Percentiles rank a stretch among this genome's conserved stretches.
Evolutionary conservation across 306 rosid genomes (phyloP).

Genomic region (Pyrus pyrifolia): DNA sequence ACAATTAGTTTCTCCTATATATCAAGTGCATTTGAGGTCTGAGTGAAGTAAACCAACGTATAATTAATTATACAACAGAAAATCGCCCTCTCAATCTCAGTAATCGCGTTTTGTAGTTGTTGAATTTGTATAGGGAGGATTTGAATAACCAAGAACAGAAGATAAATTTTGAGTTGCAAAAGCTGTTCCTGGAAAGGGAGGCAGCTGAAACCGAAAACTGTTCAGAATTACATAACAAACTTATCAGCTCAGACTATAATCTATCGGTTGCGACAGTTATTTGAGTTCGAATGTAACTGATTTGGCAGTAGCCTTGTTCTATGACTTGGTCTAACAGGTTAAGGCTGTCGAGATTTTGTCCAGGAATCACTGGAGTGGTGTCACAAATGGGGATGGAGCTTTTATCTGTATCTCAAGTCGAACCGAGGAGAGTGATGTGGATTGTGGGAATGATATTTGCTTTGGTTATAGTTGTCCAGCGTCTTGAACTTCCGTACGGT

Average conservation of each 20-base stretch:
- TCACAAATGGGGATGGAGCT: slow-evolving; percentile 49
- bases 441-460: slow-evolving; percentile 46
- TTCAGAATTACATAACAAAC: no score
- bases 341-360: neutral
- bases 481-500: slow-evolving; percentile 45
- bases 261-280: no score
- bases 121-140: no score
- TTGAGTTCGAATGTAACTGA: no score
- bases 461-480: slow-evolving; percentile 39
- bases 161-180: no score
- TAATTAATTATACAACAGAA: no score
- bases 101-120: neutral
- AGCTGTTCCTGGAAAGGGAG: neutral
- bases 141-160: no score
- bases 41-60: neutral
- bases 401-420: slow-evolving; percentile 28
- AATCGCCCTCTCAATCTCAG: neutral
- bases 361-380: slow-evolving; percentile 8
- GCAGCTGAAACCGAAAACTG: neutral
- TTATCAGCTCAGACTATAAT: no score
- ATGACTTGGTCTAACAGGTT: no score
- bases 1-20: neutral
- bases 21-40: neutral
- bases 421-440: slow-evolving; percentile 48
- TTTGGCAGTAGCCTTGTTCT: no score